Evolutionary conservation across 1,284 basidiomycete species (phyloP), one percentile per base, ranked within the genome.

Genomic region (Fomitopsis betulina): DNA sequence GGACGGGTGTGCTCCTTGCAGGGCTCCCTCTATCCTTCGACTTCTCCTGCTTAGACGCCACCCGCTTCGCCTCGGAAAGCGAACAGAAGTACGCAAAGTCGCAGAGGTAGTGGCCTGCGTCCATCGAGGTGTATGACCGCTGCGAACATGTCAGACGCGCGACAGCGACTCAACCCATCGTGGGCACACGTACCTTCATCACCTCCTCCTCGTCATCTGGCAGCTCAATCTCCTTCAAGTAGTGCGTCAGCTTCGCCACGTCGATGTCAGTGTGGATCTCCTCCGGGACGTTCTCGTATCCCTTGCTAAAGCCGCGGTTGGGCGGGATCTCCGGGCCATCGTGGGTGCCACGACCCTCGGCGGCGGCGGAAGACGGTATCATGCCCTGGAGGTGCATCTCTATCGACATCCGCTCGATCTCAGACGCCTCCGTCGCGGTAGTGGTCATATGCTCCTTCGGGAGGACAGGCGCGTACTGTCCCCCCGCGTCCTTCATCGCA

Each of bases 81-180:
- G 88, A 90, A 66, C 87, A 87, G 66, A 87, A 91, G 69, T 87
- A 89, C 60, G 86, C 80, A 70, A 87, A 91, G 72, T 91, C 89
- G 68, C 84, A 86, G n/a, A 90, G 74, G 70, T 85, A 89, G 67
- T 86, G 87, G 0, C 89, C 89, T 21, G 88, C 85, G 66, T 91
- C 88, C 77, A 85, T 81, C 1, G 88, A 90, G 23, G 83, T 79
- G 66, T 85, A 83, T n/a, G 87, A 80, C 70, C 84, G 76, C 84
- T 88, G 65, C 39, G 43, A n/a, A 25, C 21, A 13, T 30, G 23
- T 39, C 32, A 53, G 42, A 52, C 42, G 37, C 23, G 51, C 60
- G 23, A 55, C 17, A 15, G n/a, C 8, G 42, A 33, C 9, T 1
- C 42, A 23, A 23, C 10, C 19, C 13, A 25, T 23, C n/a, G 9